Base-by-base conservation (phyloP, 176 grass and related monocot genomes). In the Dactylis glomerata region DNA sequence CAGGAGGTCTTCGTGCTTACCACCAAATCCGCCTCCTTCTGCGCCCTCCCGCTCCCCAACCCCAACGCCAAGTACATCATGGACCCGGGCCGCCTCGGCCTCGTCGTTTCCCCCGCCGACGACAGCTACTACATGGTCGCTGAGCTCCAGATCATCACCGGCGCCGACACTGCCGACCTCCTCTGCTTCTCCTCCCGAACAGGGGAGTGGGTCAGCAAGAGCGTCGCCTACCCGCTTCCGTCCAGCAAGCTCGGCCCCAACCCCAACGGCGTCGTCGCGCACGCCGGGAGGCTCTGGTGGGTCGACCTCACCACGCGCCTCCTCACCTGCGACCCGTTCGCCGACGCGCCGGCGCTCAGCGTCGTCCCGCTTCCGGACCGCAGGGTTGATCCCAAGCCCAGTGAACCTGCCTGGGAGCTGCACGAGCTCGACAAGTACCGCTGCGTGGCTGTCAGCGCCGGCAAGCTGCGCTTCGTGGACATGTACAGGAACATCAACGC, bases 371-470 rank as follows among this genome's bases (percentile, higher is more conserved):
- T 69, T 0, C 66, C 66, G 1, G 10, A 12, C 20, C 36, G 34
- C 66, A 69, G 41, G 36, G 34, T 10, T n/a, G n/a, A n/a, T 9
- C 66, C 41, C 66, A 5, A 13, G 66, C 3, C 20, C 66, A 69
- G 10, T 34, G 66, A 69, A 23, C n/a, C n/a, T n/a, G 75, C 32
- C 24, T 58, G 52, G 75, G 50, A 31, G 16, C 49, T 57, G 75
- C 75, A 58, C 32, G 75, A 77, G 75, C 75, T 77, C 32, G 75
- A 77, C 49, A 77, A 23, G 75, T 77, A 77, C 51, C 19, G 52
- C 19, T 77, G 75, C 75, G 75, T 77, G 12, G 22, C 11, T 22
- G 51, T 77, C 49, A 77, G 75, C 33, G 75, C 3, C 32, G 51
- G 52, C 75, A 77, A 77, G 51, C 75, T 77, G 22, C 75, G 75